Percentiles rank a stretch among this genome's conserved stretches.
Conservation (phyloP, 176 grass and related monocot species). For the Oryza longistaminata region DNA sequence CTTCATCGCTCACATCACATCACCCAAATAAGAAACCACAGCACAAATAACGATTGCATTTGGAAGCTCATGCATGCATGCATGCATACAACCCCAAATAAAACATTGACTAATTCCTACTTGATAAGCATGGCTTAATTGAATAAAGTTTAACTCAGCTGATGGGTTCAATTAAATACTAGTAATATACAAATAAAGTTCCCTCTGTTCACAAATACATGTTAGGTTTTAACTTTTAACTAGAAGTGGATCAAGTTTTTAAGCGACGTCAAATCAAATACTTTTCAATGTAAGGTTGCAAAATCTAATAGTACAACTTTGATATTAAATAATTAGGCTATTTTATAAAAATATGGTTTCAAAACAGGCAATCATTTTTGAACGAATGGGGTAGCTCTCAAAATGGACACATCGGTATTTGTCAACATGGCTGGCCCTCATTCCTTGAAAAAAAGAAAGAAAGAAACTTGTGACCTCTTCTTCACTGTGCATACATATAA, state of each 20-base stretch:
- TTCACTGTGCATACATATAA: not conserved
- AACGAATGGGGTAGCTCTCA: not conserved
- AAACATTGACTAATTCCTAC: constrained; percentile 8
- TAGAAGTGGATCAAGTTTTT: too few species aligned
- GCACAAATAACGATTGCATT: not conserved
- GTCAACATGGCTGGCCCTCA: not conserved
- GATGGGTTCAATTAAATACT: not conserved
- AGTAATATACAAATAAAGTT: not conserved
- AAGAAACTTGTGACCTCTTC: not conserved
- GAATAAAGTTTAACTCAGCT: not conserved
- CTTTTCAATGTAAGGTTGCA: too few species aligned
- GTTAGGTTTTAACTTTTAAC: too few species aligned
- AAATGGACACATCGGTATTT: not conserved
- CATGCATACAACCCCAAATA: not conserved
- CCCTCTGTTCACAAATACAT: too few species aligned
- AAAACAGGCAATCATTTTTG: too few species aligned
- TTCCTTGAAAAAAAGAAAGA: not conserved
- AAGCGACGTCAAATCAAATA: too few species aligned
- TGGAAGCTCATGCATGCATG: too few species aligned
- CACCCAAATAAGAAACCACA: not conserved
- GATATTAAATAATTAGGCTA: too few species aligned
- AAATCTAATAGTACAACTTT: too few species aligned
- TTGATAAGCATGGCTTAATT: constrained; percentile 41
- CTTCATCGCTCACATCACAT: not conserved
- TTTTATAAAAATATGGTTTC: too few species aligned